Percentiles rank a stretch among this genome's conserved stretches.
Evolutionary conservation across 2,329 filamentous ascomycete species (phyloP).

Genomic region (Fusarium keratoplasticum): DNA sequence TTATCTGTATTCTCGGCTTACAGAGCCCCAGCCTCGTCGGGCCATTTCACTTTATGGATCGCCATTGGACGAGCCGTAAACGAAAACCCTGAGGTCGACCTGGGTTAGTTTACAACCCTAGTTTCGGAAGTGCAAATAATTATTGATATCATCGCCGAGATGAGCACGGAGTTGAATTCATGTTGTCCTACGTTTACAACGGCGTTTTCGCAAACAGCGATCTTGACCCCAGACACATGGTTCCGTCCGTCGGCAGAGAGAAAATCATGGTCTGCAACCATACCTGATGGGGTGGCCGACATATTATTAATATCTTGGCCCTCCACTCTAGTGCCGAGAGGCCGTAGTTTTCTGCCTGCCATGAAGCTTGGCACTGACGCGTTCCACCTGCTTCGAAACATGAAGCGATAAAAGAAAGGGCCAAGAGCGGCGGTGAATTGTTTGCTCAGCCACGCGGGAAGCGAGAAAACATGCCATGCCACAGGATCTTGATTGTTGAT

Average conservation of each 20-base stretch:
- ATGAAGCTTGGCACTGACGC: slow-evolving; percentile 44
- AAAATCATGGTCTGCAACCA: background rate
- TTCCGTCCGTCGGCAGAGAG: background rate
- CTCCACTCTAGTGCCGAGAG: slow-evolving; percentile 37
- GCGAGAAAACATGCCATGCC: background rate
- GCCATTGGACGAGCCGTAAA: slow-evolving; percentile 27
- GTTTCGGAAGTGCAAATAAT: background rate
- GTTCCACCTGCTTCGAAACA: slow-evolving; percentile 24
- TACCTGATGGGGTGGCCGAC: slow-evolving; percentile 16
- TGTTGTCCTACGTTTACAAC: background rate
- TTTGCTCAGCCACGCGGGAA: slow-evolving; percentile 4
- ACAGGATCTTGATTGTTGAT: background rate
- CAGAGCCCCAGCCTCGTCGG: background rate
- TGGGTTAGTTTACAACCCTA: background rate
- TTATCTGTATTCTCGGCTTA: background rate
- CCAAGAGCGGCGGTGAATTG: background rate
- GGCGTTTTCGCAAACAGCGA: background rate
- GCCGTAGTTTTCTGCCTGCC: slow-evolving; percentile 23
- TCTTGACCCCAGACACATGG: background rate
- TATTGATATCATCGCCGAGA: slow-evolving; percentile 34
- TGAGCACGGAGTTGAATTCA: background rate
- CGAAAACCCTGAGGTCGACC: background rate
- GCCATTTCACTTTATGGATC: background rate
- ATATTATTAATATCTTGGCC: slow-evolving; percentile 31
- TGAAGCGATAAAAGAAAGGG: slow-evolving; percentile 11